These are phyloP conservation scores for Datura wrightii DNA, from an alignment of 257 asterid species.

Conservation along the genomic window DNA sequence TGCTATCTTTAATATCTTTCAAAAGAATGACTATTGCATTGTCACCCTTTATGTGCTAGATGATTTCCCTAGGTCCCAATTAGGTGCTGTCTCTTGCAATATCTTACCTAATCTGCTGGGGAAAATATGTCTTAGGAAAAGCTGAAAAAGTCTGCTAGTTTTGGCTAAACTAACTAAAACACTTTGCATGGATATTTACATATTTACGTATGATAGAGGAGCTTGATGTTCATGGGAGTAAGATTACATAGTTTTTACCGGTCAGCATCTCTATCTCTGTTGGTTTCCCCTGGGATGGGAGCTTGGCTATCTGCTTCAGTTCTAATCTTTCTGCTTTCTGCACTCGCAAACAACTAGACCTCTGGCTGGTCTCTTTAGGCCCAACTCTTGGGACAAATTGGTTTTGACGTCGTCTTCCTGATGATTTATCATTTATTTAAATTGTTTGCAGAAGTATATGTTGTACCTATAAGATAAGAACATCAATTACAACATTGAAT, in stretches of 20 bases:
- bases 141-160: background rate
- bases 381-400: background rate
- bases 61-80: background rate
- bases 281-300: background rate
- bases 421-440: background rate
- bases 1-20: background rate
- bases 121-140: background rate
- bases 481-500: slow-evolving; percentile 11
- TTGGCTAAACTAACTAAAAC: background rate
- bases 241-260: background rate
- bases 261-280: background rate
- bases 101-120: background rate
- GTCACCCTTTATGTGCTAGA: background rate
- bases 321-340: slow-evolving; percentile 25
- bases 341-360: background rate
- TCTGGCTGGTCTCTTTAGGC: background rate
- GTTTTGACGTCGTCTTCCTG: background rate
- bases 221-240: slow-evolving; percentile 21
- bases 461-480: background rate
- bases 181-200: background rate
- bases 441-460: slow-evolving; percentile 4
- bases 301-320: background rate
- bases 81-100: background rate
- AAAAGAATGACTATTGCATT: background rate
- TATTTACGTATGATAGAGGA: background rate